Percentiles rank a stretch among this genome's conserved stretches.
phyloP scores from a whole-genome alignment of 441 rosid genomes.

The Corymbia calophylla region DNA sequence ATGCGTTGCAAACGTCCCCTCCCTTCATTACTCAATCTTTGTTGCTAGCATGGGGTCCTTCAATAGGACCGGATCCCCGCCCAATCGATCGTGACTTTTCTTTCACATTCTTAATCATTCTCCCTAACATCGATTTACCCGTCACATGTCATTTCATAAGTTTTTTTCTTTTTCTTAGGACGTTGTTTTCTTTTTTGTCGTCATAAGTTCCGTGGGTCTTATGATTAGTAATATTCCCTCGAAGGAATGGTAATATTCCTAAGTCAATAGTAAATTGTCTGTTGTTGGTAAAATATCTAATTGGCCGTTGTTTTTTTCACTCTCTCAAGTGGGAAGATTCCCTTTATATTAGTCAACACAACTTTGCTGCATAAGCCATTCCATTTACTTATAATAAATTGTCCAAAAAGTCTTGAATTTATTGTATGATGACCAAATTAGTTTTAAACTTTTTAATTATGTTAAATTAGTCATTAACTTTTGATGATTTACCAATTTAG shows the following conservation, averaged over 20 bases:
- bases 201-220: not conserved
- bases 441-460: not conserved
- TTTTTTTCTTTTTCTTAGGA: not conserved
- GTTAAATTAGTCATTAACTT: not conserved
- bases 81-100: not conserved
- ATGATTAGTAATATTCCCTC: not conserved
- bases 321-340: not conserved
- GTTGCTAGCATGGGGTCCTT: not conserved
- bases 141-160: not conserved
- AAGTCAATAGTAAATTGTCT: not conserved
- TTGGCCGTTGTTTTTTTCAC: not conserved
- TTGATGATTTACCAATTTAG: not conserved
- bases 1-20: not conserved
- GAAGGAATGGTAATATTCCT: not conserved
- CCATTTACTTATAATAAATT: not conserved
- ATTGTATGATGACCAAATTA: not conserved
- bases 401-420: not conserved
- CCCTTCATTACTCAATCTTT: not conserved
- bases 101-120: not conserved
- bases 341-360: not conserved
- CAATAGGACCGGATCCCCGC: not conserved
- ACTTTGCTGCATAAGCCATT: not conserved
- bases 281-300: not conserved
- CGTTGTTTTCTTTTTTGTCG: not conserved
- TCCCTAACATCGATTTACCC: not conserved